Evolutionary conservation across 2,329 filamentous ascomycete genomes (phyloP).

Genomic region (Monosporascus cannonballus): DNA sequence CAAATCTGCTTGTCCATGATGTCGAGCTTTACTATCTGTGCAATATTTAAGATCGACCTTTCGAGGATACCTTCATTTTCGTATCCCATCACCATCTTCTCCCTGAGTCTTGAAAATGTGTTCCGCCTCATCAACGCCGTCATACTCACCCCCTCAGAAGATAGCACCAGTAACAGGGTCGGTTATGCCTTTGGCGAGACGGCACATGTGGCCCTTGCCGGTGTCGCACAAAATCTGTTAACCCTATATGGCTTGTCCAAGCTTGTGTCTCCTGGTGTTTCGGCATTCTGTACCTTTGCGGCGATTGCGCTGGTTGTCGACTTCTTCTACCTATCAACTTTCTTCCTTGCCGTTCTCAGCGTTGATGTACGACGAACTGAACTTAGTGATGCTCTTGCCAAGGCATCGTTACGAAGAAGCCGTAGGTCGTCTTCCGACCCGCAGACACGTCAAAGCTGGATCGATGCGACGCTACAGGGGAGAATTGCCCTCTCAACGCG

Average conservation of each 20-base stretch:
- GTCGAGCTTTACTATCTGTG: slow-evolving; percentile 75
- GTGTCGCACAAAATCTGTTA: slow-evolving; percentile 61
- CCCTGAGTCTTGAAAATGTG: slow-evolving; percentile 73
- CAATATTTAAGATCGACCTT: slow-evolving; percentile 67
- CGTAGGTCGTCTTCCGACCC: slow-evolving; percentile 17
- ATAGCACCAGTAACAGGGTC: slow-evolving; percentile 62
- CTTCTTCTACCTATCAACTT: slow-evolving; percentile 72
- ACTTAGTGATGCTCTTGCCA: slow-evolving; percentile 64
- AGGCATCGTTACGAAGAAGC: slow-evolving; percentile 38
- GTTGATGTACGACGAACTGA: slow-evolving; percentile 73
- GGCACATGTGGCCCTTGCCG: slow-evolving; percentile 61
- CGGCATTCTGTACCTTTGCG: slow-evolving; percentile 70
- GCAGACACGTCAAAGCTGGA: slow-evolving; percentile 45
- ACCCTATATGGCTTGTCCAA: slow-evolving; percentile 61
- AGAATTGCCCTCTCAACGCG: slow-evolving; percentile 63
- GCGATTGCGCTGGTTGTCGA: slow-evolving; percentile 71
- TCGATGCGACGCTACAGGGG: slow-evolving; percentile 56
- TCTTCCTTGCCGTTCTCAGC: slow-evolving; percentile 73
- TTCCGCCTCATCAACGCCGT: slow-evolving; percentile 74
- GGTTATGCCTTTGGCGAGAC: slow-evolving; percentile 70
- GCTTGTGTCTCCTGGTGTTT: slow-evolving; percentile 63
- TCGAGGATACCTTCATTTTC: slow-evolving; percentile 67
- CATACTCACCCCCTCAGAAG: slow-evolving; percentile 62
- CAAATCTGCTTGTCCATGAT: slow-evolving; percentile 69
- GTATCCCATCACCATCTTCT: slow-evolving; percentile 71